Base-by-base conservation (phyloP, 2,329 filamentous ascomycete species). In the Polytolypa hystricis region DNA sequence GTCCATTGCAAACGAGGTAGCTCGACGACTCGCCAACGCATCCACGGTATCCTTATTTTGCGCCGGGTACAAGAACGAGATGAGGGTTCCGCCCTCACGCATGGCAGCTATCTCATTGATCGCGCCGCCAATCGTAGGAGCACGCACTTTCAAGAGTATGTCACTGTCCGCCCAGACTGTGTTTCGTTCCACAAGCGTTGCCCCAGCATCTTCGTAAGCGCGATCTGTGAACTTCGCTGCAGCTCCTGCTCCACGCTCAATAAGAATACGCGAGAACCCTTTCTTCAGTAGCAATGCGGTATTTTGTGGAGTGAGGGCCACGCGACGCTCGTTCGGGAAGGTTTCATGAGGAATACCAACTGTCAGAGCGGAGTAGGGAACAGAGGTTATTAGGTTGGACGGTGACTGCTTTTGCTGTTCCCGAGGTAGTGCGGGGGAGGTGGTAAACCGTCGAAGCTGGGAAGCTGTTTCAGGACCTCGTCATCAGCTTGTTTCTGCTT, bases 1-100 rank as follows among this genome's bases (percentile, higher is more conserved):
- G 54, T 94, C 86, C 85, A 94, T 93, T 15, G 86, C 84, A 54
- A 94, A 91, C 11, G 75, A 66, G 1, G 84, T 93, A 2, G 79
- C 77, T 18, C 80, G 79, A 33, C 75, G 74, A 25, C 69, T 67
- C 17, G 83, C 78, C 41, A 93, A 71, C 41, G 75, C 77, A 41
- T 85, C 73, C 7, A 93, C 80, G 4, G 89, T 64, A 6, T 74
- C 66, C 58, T 74, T 79, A 58, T 93, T 93, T 62, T 89, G 83
- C 5, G 77, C 71, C 0, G 85, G 85, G 54, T 93, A 85, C 18
- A 94, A 61, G 53, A 93, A 84, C 2, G 83, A 89, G 47, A 93
- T 81, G 39, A 93, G 57, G 0, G 83, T 86, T 32, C 82, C 76
- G 3, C 77, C 77, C 46, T 77, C 68, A 42, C 73, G 76, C 46